Base-by-base conservation (phyloP, 345 rosid genomes). In the Lumnitzera racemosa region DNA sequence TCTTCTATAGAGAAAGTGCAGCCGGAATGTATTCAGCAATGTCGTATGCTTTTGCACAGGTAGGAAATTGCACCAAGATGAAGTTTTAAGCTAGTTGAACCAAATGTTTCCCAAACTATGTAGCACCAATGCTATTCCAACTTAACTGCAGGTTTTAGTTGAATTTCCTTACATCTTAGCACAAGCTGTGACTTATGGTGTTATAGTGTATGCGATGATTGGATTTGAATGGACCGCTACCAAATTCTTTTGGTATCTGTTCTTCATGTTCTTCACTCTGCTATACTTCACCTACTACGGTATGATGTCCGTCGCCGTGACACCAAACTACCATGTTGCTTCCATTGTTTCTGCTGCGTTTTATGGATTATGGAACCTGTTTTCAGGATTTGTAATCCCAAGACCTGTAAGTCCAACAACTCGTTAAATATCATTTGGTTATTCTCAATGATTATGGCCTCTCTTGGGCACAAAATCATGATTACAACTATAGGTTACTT, bases 1-100 rank as follows among this genome's bases (percentile, higher is more conserved):
- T 79, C 20, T 82, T 73, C 47, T 82, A 79, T 49, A 61, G 81
- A 62, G 87, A 79, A 51, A 67, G 70, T 53, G 84, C 84, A 13
- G 80, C 87, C 0, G 81, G 84, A 61, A 77, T 82, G 87, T 82
- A 82, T 51, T 77, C 82, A 9, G 73, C 77, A 25, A 15, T 79
- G 57, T 77, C 82, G 10, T 82, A 77, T 20, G 87, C 87, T 9
- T 63, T 70, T 20, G 79, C 79, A 49, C 84, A 82, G 74, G 84
- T 82, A 59, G 49, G 2, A 31, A 12, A 15, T 15, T 46, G 24
- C 53, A 53, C 14, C 7, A 11, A 24, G n/a, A 14, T 23, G 9
- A 16, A 14, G 12, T 27, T 52, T 25, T 0, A 16, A 11, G 17
- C 11, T 29, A 12, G 31, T 29, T 55, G 4, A 27, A 46, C n/a